Conservation (phyloP, 306 rosid genomes). For the Chamaecrista fasciculata region DNA sequence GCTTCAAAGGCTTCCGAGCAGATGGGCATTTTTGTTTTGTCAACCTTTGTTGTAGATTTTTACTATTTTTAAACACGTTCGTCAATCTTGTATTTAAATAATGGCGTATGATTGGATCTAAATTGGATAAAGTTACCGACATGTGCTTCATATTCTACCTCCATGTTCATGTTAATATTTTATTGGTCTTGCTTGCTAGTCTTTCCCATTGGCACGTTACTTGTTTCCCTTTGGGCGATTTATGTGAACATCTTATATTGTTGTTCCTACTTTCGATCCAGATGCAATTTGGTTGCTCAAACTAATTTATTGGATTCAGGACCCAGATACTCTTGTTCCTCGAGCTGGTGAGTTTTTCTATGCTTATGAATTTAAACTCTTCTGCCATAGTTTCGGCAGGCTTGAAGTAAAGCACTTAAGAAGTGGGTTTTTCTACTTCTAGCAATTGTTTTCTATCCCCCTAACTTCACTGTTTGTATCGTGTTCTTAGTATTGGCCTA, state of each 20-base stretch:
- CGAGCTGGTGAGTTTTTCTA: conserved; percentile 45
- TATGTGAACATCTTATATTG: conserved; percentile 14
- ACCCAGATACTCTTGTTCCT: conserved; percentile 39
- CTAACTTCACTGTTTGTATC: neutral
- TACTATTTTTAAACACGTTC: neutral
- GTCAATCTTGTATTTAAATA: neutral
- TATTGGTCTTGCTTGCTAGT: conserved; percentile 35
- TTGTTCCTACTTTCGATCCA: conserved; percentile 27
- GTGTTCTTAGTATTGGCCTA: neutral
- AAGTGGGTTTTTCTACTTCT: neutral
- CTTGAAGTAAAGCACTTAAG: neutral
- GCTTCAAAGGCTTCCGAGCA: conserved; percentile 2
- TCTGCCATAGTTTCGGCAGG: neutral
- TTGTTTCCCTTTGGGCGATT: conserved; percentile 13
- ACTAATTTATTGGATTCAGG: conserved; percentile 40
- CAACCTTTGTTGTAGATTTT: neutral
- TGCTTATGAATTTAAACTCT: neutral
- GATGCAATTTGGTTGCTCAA: conserved; percentile 41
- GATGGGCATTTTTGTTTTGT: neutral
- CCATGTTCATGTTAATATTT: conserved; percentile 29
- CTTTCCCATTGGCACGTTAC: conserved; percentile 17
- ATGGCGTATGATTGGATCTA: conserved; percentile 28
- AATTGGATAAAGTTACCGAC: conserved; percentile 27
- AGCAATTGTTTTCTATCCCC: neutral
- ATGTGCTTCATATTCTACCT: conserved; percentile 36